These are phyloP conservation scores for Aspergillus nomiae DNA, from an alignment of 2,329 filamentous ascomycete genomes.

Conservation along the genomic window DNA sequence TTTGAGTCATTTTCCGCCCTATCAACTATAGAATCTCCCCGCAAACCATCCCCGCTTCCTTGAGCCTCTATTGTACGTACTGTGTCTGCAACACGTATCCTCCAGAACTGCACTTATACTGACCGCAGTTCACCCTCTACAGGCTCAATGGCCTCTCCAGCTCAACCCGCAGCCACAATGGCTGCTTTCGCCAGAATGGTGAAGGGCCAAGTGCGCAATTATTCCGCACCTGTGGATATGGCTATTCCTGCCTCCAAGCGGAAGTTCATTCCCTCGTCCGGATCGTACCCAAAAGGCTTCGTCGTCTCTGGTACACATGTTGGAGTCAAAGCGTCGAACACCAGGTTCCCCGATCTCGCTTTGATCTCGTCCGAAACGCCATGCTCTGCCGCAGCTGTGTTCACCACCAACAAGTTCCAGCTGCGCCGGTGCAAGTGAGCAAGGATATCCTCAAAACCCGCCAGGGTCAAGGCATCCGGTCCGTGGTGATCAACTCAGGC, in stretches of 20 bases:
- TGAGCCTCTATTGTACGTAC: neutral
- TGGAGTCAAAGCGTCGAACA: conserved; percentile 92
- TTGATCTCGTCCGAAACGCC: conserved; percentile 83
- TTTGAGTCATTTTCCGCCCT: conserved; percentile 9
- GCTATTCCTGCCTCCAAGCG: conserved; percentile 76
- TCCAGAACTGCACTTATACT: neutral
- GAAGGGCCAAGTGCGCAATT: conserved; percentile 44
- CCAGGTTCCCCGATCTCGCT: conserved; percentile 85
- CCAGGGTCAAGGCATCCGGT: conserved; percentile 70
- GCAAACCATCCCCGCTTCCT: neutral
- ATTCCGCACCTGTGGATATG: conserved; percentile 49
- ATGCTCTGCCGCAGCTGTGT: conserved; percentile 86
- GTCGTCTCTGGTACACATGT: conserved; percentile 82
- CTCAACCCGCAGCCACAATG: conserved; percentile 34
- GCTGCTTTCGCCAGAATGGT: conserved; percentile 38
- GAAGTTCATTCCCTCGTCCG: conserved; percentile 83
- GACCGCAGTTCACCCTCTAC: neutral
- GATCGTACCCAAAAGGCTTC: conserved; percentile 90
- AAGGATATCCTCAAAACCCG: conserved; percentile 68
- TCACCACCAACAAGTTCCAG: conserved; percentile 99
- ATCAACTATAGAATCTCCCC: conserved; percentile 8
- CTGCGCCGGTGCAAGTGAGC: conserved; percentile 88
- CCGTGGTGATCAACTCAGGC: conserved; percentile 90
- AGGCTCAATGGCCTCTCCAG: conserved; percentile 28
- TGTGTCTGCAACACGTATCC: neutral